phyloP scores from a whole-genome alignment of 306 rosid species.

The Pachyrhizus erosus region DNA sequence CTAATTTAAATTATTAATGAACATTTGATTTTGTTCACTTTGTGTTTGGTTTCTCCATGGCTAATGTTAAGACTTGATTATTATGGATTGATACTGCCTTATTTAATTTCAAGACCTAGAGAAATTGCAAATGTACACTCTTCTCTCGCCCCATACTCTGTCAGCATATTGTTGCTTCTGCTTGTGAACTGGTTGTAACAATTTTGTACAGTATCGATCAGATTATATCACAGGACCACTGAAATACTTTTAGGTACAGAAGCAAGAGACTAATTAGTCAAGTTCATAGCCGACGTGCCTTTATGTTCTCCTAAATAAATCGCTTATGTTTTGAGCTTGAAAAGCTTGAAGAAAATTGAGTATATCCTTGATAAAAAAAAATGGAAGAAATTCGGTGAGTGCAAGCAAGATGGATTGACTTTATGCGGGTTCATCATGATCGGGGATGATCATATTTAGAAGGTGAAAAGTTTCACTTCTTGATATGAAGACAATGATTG shows the following conservation, averaged over 20 bases:
- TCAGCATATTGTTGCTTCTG: constrained; percentile 45
- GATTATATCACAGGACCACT: no score
- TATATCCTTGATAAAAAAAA: background rate
- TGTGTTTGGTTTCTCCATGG: no score
- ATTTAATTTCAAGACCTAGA: background rate
- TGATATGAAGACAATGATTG: constrained; percentile 34
- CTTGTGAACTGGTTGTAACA: constrained; percentile 47
- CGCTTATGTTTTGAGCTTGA: background rate
- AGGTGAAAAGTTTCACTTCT: constrained; percentile 10
- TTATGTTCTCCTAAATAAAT: background rate
- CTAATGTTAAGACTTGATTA: no score
- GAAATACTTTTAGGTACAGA: no score
- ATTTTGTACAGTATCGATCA: constrained; percentile 38
- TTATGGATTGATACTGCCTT: background rate
- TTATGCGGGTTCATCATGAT: constrained; percentile 16
- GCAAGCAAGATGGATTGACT: constrained; percentile 29
- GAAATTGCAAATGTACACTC: background rate
- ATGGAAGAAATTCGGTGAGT: background rate
- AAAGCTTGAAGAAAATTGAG: constrained; percentile 20
- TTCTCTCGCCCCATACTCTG: constrained; percentile 39
- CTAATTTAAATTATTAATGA: no score
- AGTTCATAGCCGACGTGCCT: constrained; percentile 13
- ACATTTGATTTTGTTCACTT: no score
- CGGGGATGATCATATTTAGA: background rate
- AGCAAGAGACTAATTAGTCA: background rate